Percentiles rank a stretch among this genome's conserved stretches.
These are phyloP conservation scores for Rhamnella rubrinervis DNA, from an alignment of 331 rosid genomes.

Conservation along the genomic window DNA sequence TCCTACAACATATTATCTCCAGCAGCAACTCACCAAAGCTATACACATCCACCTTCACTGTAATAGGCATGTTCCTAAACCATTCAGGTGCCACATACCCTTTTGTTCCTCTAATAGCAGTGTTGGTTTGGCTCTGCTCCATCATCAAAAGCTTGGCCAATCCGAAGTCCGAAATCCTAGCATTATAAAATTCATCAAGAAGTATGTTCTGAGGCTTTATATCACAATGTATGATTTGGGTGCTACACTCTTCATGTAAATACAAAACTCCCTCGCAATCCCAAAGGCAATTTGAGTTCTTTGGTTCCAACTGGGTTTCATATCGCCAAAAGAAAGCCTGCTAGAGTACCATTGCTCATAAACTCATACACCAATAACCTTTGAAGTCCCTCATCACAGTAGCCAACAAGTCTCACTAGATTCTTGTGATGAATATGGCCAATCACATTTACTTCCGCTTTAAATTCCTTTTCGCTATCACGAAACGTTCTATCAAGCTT, in stretches of 20 bases:
- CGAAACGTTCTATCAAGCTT: constrained; percentile 13
- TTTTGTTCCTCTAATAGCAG: constrained; percentile 33
- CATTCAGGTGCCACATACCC: constrained; percentile 39
- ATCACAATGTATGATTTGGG: constrained; percentile 30
- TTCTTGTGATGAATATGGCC: constrained; percentile 35
- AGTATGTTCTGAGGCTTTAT: constrained; percentile 43
- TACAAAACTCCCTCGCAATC: constrained; percentile 23
- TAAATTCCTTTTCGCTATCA: constrained; percentile 29
- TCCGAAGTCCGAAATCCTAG: constrained; percentile 35
- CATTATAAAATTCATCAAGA: constrained; percentile 17
- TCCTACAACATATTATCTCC: constrained; percentile 32
- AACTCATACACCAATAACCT: constrained; percentile 29
- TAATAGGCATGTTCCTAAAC: constrained; percentile 33
- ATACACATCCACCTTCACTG: constrained; percentile 35
- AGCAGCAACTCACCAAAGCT: constrained; percentile 29
- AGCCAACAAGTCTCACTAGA: constrained; percentile 13
- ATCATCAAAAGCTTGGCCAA: constrained; percentile 30
- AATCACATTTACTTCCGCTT: constrained; percentile 25
- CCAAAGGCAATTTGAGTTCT: constrained; percentile 16
- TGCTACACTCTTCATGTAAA: constrained; percentile 33
- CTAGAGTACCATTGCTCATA: constrained; percentile 30
- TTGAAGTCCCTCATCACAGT: constrained; percentile 19
- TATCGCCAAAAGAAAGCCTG: constrained; percentile 10
- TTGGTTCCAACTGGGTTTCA: constrained; percentile 18
- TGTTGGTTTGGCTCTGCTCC: constrained; percentile 25